Base-by-base conservation (phyloP, 306 rosid species). In the Bauhinia variegata region DNA sequence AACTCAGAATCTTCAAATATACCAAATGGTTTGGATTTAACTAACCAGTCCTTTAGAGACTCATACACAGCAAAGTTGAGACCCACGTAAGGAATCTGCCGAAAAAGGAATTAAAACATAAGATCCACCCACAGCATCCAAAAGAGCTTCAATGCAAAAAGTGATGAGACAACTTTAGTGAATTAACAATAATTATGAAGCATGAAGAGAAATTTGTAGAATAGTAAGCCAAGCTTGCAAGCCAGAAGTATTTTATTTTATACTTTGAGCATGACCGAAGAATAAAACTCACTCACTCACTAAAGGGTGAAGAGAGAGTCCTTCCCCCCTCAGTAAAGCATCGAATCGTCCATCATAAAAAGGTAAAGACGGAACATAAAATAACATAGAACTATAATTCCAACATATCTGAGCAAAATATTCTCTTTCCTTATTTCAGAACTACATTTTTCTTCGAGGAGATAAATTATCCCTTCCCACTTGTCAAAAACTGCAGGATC, bases 31-130 rank as follows among this genome's bases (percentile, higher is more conserved):
- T 60, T 86, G 68, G 80, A 71, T 79, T 86, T 85, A 65, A 86
- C 30, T 68, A 90, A 77, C 90, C 90, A 95, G 58, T 90, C 99
- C 82, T 95, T 95, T 31, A 95, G 78, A 74, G 99, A 95, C 62
- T 88, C 99, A 11, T 95, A 95, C 17, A 95, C 99, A 39, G 97
- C 92, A 77, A 95, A 95, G 91, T 95, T 95, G 82, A 95, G 97
- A 58, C 99, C 99, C 49, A 88, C 97, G 67, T 90, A 95, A 8
- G 99, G 99, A 84, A 95, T 37, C 99, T 95, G 90, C 68, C 42
- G 34, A 71, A 54, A 49, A 36, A 28, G 30, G 67, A 19, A 65
- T 12, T 65, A 63, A 30, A 32, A 60, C 34, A 65, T 73, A 42
- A 80, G 65, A 30, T 64, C 59, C 28, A 56, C 63, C 13, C n/a